These are phyloP conservation scores for Cryptococcus amylolentus DNA, from an alignment of 1,284 basidiomycete species.

Conservation along the genomic window DNA sequence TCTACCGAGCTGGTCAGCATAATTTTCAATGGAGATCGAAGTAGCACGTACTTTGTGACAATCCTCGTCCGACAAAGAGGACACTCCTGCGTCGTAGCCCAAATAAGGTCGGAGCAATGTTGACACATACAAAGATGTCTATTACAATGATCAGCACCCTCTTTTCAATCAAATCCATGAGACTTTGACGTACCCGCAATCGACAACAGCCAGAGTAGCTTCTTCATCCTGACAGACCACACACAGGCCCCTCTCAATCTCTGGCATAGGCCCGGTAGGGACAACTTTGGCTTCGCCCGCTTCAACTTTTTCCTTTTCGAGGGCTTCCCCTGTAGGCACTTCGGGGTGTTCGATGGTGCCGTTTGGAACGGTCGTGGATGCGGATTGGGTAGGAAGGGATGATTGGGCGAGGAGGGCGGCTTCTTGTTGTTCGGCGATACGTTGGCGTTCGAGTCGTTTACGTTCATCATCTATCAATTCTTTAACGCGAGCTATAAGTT, in stretches of 20 bases:
- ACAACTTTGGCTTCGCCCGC: slow-evolving; percentile 19
- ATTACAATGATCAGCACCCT: slow-evolving; percentile 2
- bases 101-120: slow-evolving; percentile 75
- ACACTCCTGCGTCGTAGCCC: slow-evolving; percentile 74
- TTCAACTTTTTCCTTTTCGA: background rate
- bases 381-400: background rate
- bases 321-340: too few species aligned
- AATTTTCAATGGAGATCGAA: background rate
- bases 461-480: slow-evolving; percentile 64
- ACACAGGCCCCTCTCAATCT: slow-evolving; percentile 69
- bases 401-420: slow-evolving; percentile 6
- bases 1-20: slow-evolving; percentile 12
- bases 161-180: background rate
- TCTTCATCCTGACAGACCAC: slow-evolving; percentile 88
- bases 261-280: slow-evolving; percentile 42
- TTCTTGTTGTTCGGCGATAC: slow-evolving; percentile 46
- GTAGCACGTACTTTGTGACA: slow-evolving; percentile 50
- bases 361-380: background rate
- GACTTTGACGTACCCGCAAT: slow-evolving; percentile 69
- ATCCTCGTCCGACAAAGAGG: slow-evolving; percentile 81
- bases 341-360: background rate
- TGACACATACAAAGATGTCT: slow-evolving; percentile 77
- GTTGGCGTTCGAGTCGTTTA: slow-evolving; percentile 48
- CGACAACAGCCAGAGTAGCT: slow-evolving; percentile 84
- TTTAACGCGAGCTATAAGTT: slow-evolving; percentile 66